Evolutionary conservation across 2,329 filamentous ascomycete species (phyloP), one percentile per base, ranked within the genome.

Genomic region (Balansia obtecta): DNA sequence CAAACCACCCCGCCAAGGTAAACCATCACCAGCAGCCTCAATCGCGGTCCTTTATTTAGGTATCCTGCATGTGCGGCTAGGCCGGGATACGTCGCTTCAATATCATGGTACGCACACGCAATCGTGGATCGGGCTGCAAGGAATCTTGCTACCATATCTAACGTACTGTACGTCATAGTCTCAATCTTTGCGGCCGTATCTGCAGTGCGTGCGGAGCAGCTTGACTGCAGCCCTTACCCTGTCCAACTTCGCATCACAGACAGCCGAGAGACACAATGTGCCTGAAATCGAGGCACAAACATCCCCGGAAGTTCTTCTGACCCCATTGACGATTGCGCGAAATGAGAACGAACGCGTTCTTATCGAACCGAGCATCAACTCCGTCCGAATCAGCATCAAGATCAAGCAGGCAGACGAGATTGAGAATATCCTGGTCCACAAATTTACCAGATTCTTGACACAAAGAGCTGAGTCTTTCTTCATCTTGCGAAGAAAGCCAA

Each of bases 401-500:
- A 96, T 98, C 70, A 98, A 98, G 74, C 93, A 98, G 75, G 93
- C 93, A 55, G 93, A 98, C 68, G 93, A 98, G 73, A 98, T 97
- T 62, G 93, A 98, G 70, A 82, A 94, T 66, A 97, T 98, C 57
- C 74, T 98, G 54, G 93, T 98, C 56, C 93, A 97, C 74, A 98
- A 98, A 71, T 97, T 98, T 64, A 95, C 90, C 40, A 80, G 93
- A 51, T 98, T 98, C 76, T 72, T 98, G 71, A 96, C 88, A 39
- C 91, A 96, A 72, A 78, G 91, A 68, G 93, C 93, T 46, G 93
- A 98, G 71, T 88, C 88, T 0, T 98, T 98, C 72, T 97, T 97
- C 64, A 95, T 98, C 54, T 71, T 98, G 65, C 76, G 93, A 69
- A 82, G 93, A 71, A 98, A 98, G 73, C 86, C 93, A 18, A 87